phyloP scores from a whole-genome alignment of 2,329 filamentous ascomycete genomes.

The Colletotrichum phormii region DNA sequence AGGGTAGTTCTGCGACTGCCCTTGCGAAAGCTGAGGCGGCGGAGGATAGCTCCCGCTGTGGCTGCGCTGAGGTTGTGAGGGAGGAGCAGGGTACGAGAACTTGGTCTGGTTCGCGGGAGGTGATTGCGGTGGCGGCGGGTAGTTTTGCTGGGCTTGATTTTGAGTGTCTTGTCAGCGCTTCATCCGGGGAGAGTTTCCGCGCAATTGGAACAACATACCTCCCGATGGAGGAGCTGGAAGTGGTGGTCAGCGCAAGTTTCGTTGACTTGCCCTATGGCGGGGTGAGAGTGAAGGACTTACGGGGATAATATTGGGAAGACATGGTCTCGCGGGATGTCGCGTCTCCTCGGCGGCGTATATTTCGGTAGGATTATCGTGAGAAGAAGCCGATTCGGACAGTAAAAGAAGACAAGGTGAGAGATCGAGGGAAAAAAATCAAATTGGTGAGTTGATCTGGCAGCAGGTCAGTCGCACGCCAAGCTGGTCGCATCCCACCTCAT shows the following conservation, averaged over 20 bases:
- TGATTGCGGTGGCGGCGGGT: slow-evolving; percentile 60
- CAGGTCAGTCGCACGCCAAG: slow-evolving; percentile 10
- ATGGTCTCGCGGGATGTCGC: slow-evolving; percentile 8
- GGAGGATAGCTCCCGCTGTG: slow-evolving; percentile 45
- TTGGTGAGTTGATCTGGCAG: slow-evolving; percentile 8
- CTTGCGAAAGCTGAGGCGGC: slow-evolving; percentile 41
- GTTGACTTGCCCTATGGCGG: background rate
- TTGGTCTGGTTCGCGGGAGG: slow-evolving; percentile 58
- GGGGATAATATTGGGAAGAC: slow-evolving; percentile 35
- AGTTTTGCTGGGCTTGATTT: slow-evolving; percentile 49
- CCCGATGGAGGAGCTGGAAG: slow-evolving; percentile 30
- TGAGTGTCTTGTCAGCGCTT: slow-evolving; percentile 31
- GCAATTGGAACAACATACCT: slow-evolving; percentile 13
- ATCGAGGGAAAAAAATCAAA: background rate
- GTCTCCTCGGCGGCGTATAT: background rate
- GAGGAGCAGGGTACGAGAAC: slow-evolving; percentile 58
- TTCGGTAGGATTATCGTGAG: too few species aligned
- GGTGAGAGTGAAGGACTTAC: slow-evolving; percentile 23
- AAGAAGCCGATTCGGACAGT: background rate
- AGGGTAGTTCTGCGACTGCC: slow-evolving; percentile 41
- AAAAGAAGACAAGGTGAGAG: background rate
- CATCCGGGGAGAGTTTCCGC: background rate
- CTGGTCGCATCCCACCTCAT: slow-evolving; percentile 15
- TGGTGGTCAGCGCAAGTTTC: slow-evolving; percentile 22
- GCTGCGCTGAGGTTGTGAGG: slow-evolving; percentile 40